phyloP scores from a whole-genome alignment of 2,329 filamentous ascomycete genomes.

The Tolypocladium inflatum region DNA sequence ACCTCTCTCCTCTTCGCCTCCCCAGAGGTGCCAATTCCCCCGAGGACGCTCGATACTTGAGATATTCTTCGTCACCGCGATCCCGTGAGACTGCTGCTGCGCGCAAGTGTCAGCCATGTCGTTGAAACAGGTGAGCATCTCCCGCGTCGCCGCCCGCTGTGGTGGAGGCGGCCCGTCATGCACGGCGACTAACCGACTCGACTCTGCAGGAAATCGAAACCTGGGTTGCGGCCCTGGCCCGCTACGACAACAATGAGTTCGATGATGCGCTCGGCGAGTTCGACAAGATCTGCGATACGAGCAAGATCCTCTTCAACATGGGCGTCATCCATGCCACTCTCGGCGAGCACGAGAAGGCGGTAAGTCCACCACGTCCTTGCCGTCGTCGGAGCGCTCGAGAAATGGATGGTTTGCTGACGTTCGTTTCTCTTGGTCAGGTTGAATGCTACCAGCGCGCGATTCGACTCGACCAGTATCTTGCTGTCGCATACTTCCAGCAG shows the following conservation, averaged over 20 bases:
- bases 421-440: conserved; percentile 48
- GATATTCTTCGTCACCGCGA: not conserved
- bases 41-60: not conserved
- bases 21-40: not conserved
- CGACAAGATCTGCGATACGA: conserved; percentile 82
- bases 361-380: conserved; percentile 36
- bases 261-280: conserved; percentile 81
- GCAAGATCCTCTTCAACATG: conserved; percentile 97
- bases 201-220: conserved; percentile 83
- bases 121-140: conserved; percentile 46
- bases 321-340: conserved; percentile 95
- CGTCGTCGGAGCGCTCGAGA: not conserved
- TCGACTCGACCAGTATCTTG: conserved; percentile 85
- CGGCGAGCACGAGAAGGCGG: conserved; percentile 90
- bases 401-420: conserved; percentile 1
- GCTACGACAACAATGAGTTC: conserved; percentile 97
- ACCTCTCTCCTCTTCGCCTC: not conserved
- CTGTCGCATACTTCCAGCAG: conserved; percentile 96
- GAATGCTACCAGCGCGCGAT: conserved; percentile 92
- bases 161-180: not conserved
- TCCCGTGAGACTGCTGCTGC: not conserved
- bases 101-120: conserved; percentile 35
- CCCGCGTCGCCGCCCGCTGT: not conserved
- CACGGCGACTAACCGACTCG: not conserved
- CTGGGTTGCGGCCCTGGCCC: conserved; percentile 83